phyloP scores from a whole-genome alignment of 768 basidiomycete species.

The Boletus barrowsii region DNA sequence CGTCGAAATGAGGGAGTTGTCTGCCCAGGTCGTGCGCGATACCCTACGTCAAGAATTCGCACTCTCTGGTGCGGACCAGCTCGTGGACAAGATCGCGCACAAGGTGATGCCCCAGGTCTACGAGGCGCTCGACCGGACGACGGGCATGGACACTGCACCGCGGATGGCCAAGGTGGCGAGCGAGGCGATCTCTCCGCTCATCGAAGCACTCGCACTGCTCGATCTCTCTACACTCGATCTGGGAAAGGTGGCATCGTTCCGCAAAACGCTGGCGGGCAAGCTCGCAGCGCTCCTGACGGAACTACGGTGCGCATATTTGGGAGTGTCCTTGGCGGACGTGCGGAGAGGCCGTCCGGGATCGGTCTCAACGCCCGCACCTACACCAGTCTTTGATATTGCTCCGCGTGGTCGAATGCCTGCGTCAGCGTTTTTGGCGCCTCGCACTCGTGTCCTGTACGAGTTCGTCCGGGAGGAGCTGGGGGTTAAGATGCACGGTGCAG shows the following conservation, averaged over 20 bases:
- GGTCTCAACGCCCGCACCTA: conserved; percentile 16
- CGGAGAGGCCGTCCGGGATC: conserved; percentile 9
- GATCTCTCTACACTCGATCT: conserved; percentile 18
- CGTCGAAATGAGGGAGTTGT: conserved; percentile 49
- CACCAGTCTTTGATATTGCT: conserved; percentile 42
- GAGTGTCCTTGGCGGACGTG: conserved; percentile 21
- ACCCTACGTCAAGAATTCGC: conserved; percentile 13
- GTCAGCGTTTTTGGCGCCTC: conserved; percentile 47
- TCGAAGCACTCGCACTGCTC: conserved; percentile 41
- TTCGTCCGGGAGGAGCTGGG: conserved; percentile 70
- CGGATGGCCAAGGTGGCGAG: conserved; percentile 73
- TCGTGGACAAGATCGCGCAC: conserved; percentile 12
- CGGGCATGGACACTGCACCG: conserved; percentile 64
- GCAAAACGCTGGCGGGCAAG: conserved; percentile 12
- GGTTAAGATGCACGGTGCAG: conserved; percentile 77
- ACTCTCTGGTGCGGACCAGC: conserved; percentile 8
- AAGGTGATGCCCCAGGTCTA: conserved; percentile 42
- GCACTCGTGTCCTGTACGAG: conserved; percentile 69
- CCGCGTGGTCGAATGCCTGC: conserved; percentile 64
- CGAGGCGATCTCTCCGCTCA: conserved; percentile 55
- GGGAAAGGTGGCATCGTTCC: conserved; percentile 23
- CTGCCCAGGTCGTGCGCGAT: conserved; percentile 21
- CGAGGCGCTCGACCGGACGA: conserved; percentile 59
- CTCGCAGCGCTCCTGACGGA: conserved; percentile 24
- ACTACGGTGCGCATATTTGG: conserved; percentile 29